Evolutionary conservation across 78 protist species (phyloP).

Genomic region (Dictyostelium capitatum): DNA sequence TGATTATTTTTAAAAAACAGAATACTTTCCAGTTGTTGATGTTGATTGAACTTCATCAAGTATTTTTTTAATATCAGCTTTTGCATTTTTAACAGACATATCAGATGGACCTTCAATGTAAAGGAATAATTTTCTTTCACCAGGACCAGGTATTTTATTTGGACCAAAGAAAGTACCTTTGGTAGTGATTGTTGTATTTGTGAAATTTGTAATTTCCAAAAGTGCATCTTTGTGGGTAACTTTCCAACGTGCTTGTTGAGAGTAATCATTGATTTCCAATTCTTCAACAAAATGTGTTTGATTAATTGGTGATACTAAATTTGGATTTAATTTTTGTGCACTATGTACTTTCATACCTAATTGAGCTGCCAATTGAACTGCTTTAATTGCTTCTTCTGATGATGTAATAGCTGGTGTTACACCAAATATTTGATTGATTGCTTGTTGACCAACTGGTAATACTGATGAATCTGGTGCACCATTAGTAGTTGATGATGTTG

Average conservation of each 20-base stretch:
- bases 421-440: constrained; percentile 44
- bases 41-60: constrained; percentile 71
- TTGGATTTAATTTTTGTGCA: neutral
- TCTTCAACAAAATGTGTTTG: constrained; percentile 84
- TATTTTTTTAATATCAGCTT: constrained; percentile 81
- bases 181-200: constrained; percentile 83
- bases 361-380: constrained; percentile 32
- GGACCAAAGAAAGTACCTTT: constrained; percentile 90
- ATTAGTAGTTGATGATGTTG: neutral
- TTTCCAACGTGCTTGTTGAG: constrained; percentile 93
- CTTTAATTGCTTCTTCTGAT: constrained; percentile 45
- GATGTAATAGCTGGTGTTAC: neutral
- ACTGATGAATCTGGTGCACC: constrained; percentile 8
- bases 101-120: constrained; percentile 88
- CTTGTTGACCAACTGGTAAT: constrained; percentile 54
- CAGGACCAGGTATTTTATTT: constrained; percentile 76
- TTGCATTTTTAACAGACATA: constrained; percentile 76
- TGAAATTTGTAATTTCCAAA: constrained; percentile 70
- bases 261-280: constrained; percentile 96
- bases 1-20: neutral
- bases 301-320: neutral
- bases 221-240: constrained; percentile 84
- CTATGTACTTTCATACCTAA: neutral
- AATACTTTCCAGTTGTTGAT: constrained; percentile 16
- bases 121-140: constrained; percentile 91